These are phyloP conservation scores for Caulochytrium protostelioides DNA, from an alignment of 371 early-diverging fungal species.

Conservation along the genomic window DNA sequence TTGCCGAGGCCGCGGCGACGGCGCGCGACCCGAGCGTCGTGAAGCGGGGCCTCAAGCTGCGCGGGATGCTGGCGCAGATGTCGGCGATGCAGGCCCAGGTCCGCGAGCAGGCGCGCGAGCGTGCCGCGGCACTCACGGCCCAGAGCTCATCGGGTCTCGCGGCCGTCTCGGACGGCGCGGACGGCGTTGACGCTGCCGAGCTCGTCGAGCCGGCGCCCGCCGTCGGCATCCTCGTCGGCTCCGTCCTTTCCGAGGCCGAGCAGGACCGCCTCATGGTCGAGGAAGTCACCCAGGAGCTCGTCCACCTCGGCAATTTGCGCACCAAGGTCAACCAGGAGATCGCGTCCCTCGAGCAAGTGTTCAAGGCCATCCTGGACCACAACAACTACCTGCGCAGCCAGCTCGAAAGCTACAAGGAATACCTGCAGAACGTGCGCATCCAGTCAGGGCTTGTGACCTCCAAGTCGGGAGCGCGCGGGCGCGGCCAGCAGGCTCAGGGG, in stretches of 20 bases:
- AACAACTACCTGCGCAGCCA: constrained; percentile 74
- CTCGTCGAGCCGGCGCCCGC: too few relatives aligned
- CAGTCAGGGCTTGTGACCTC: constrained; percentile 30
- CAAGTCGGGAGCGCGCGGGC: constrained; percentile 7
- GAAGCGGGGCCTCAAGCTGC: constrained; percentile 74
- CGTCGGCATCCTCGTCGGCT: too few relatives aligned
- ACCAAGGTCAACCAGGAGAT: constrained; percentile 65
- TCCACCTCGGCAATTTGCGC: constrained; percentile 68
- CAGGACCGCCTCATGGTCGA: constrained; percentile 61
- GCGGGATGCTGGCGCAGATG: constrained; percentile 70
- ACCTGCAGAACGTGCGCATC: constrained; percentile 77
- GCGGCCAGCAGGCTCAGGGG: constrained; percentile 10
- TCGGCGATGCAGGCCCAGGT: too few relatives aligned
- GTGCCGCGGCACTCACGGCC: too few relatives aligned
- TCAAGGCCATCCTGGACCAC: constrained; percentile 77
- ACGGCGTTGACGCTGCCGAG: too few relatives aligned
- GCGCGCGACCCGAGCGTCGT: constrained; percentile 64
- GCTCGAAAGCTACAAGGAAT: constrained; percentile 80
- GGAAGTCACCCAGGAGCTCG: constrained; percentile 63
- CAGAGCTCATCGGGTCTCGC: too few relatives aligned
- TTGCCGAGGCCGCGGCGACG: constrained; percentile 67
- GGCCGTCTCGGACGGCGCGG: constrained; percentile 49
- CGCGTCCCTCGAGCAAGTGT: constrained; percentile 51
- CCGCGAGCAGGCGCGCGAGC: too few relatives aligned
- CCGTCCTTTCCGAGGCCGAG: too few relatives aligned